Base-by-base conservation (phyloP, 441 rosid species). In the Pelargonium australe region DNA sequence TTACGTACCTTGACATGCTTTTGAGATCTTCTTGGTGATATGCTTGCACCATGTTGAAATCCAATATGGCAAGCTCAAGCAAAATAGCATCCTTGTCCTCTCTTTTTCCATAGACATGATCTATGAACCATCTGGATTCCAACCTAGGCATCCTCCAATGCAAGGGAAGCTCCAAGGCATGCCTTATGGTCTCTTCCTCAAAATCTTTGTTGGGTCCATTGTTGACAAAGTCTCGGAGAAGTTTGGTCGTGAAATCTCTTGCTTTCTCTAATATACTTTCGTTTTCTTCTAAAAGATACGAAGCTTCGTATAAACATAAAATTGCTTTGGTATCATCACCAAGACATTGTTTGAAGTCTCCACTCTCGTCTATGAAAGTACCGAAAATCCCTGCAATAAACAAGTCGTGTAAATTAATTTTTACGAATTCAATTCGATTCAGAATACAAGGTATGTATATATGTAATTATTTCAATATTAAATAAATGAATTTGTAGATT, bases 151-250 rank as follows among this genome's bases (percentile, higher is more conserved):
- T 34, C 2, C 37, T 34, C 37, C 37, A 34, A 3, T 34, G 37
- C 37, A 34, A 34, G 6, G 37, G 37, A 69, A 66, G 71, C 64
- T 84, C 84, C 74, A 82, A 43, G 4, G 82, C 83, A 70, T 77
- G 84, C 0, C 20, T 51, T 13, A 51, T 13, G 4, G 14, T 51
- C 14, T 51, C 57, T 51, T 12, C 17, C n/a, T n/a, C 57, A 51
- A 1, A 12, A n/a, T 51, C 57, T 51, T 51, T 13, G 14, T 12
- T n/a, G 57, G 12, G 17, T n/a, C 11, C 7, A 51, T 51, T 51
- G 4, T 41, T 63, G 0, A 66, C 19, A 40, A 0, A 12, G 2
- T 58, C 63, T 70, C 70, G 13, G 0, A 75, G 67, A 28, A 60
- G 23, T 66, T 14, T 16, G n/a, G 41, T 6, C 7, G 63, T 14